Base-by-base conservation (phyloP, 2,329 filamentous ascomycete genomes). In the Penicillium sp. region DNA sequence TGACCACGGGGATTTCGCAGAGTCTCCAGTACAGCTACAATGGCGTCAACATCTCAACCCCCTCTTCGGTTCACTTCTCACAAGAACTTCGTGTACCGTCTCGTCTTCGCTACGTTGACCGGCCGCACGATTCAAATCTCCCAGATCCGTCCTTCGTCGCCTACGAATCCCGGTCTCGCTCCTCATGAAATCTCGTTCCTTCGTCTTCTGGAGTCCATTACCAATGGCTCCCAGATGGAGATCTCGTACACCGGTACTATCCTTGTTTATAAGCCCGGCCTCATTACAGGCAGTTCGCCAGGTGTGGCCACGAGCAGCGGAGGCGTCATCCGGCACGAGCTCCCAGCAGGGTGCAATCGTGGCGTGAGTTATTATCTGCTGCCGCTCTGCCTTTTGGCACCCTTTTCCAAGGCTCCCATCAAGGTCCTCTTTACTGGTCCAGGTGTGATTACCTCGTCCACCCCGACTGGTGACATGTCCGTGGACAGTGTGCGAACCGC, bases 221-320 rank as follows among this genome's bases (percentile, higher is more conserved):
- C 93, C 64, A 98, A 98, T 76, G 93, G 93, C 72, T 87, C 87
- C 51, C 83, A 86, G 48, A 88, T 97, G 73, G 90, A 96, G 64
- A 95, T 98, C 60, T 95, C 89, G 10, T 93, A 95, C 73, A 96
- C 89, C 1, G 93, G 93, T 65, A 97, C 93, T 0, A 90, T 88
- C 1, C 80, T 98, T 49, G 84, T 90, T 32, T 98, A 94, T 73
- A 85, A 87, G n/a, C n/a, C n/a, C n/a, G n/a, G n/a, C n/a, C n/a
- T n/a, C n/a, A n/a, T n/a, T n/a, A n/a, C n/a, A n/a, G n/a, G n/a
- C n/a, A n/a, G n/a, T n/a, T n/a, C n/a, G 58, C 93, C 93, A 0
- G 93, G 93, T 32, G 76, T 98, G 34, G 94, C 98, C 62, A 93
- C 88, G 0, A 93, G 93, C 54, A 75, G 68, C 52, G 69, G 82